Conservation (phyloP, 2,329 filamentous ascomycete genomes). For the Fragosphaeria purpurea region DNA sequence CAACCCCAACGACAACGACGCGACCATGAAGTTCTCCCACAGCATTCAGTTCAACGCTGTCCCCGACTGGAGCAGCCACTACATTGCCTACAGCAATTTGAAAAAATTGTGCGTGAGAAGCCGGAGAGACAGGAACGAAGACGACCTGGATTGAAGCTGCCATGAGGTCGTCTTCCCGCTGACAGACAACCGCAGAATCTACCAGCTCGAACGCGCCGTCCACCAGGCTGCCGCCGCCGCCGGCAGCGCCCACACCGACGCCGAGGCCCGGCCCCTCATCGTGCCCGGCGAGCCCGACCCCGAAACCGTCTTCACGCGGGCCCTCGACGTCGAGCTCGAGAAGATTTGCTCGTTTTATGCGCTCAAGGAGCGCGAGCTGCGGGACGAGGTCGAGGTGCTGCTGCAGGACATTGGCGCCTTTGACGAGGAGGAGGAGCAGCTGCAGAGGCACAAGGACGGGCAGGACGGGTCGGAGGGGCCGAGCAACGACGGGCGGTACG, state of each 20-base stretch:
- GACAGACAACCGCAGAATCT: too few species aligned
- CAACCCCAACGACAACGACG: too few species aligned
- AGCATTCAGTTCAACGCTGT: conserved; percentile 99
- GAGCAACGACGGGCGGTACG: conserved; percentile 7
- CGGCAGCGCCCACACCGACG: too few species aligned
- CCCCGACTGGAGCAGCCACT: conserved; percentile 98
- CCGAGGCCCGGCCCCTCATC: conserved; percentile 78
- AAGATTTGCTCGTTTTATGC: conserved; percentile 90
- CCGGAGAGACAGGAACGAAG: too few species aligned
- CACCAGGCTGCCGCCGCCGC: conserved; percentile 38
- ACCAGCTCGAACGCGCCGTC: conserved; percentile 79
- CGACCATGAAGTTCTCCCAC: conserved; percentile 93
- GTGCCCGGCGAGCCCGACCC: conserved; percentile 55
- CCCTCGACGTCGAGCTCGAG: conserved; percentile 81
- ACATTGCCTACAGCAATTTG: conserved; percentile 96
- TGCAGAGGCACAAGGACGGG: conserved; percentile 4
- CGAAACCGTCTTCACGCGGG: conserved; percentile 69
- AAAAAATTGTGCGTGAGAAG: conserved; percentile 93
- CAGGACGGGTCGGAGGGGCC: neutral
- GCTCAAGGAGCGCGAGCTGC: conserved; percentile 79
- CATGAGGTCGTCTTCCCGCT: too few species aligned
- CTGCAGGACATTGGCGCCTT: conserved; percentile 62
- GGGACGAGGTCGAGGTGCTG: conserved; percentile 69
- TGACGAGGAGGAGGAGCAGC: conserved; percentile 45
- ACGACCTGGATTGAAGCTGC: too few species aligned